phyloP scores from a whole-genome alignment of 257 asterid species.

The Solanum ossicruentum region DNA sequence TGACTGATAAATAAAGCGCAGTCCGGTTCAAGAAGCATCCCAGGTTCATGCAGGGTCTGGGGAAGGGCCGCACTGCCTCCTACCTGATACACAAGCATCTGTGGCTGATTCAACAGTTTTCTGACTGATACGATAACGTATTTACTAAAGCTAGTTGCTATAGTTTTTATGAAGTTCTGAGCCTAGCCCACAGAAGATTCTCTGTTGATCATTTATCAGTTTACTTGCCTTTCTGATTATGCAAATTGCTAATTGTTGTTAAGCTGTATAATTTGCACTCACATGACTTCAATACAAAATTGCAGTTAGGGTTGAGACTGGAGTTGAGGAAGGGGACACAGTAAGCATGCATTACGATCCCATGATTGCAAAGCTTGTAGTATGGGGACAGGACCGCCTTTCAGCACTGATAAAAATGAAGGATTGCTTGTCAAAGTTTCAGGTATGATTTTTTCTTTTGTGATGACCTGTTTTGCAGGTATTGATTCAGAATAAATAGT shows the following conservation, averaged over 20 bases:
- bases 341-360: slow-evolving; percentile 99
- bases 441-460: slow-evolving; percentile 28
- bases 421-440: slow-evolving; percentile 82
- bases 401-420: slow-evolving; percentile 75
- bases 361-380: slow-evolving; percentile 98
- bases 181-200: background rate
- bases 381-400: slow-evolving; percentile 86
- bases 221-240: background rate
- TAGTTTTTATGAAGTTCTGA: background rate
- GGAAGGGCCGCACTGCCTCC: background rate
- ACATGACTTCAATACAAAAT: slow-evolving; percentile 15
- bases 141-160: background rate
- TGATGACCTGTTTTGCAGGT: background rate
- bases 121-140: background rate
- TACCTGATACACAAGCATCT: background rate
- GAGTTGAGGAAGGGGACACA: slow-evolving; percentile 89
- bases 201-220: background rate
- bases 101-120: background rate
- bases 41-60: background rate
- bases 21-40: background rate
- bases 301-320: slow-evolving; percentile 96
- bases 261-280: slow-evolving; percentile 9
- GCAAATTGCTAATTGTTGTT: background rate
- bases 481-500: background rate
- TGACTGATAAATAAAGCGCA: background rate